These are phyloP conservation scores for Pogostemon cablin DNA, from an alignment of 257 asterid species.

Conservation along the genomic window DNA sequence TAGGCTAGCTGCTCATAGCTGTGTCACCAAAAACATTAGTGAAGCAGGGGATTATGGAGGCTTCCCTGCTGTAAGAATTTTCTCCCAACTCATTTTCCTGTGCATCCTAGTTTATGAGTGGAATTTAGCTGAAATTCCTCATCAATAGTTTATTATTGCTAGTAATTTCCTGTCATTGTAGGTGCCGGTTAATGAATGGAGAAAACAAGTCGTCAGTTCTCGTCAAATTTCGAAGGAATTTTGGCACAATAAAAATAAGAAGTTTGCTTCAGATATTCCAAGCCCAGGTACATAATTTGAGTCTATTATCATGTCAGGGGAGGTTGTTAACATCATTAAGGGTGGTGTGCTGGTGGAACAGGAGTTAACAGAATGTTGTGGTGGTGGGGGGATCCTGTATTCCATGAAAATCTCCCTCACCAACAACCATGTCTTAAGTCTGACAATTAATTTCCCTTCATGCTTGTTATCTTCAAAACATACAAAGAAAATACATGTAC, in stretches of 20 bases:
- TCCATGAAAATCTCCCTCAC: neutral
- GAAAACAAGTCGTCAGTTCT: slow-evolving; percentile 62
- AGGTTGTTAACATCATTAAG: neutral
- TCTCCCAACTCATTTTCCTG: slow-evolving; percentile 17
- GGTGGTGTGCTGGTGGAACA: neutral
- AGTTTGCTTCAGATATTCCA: slow-evolving; percentile 5
- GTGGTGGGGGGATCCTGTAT: neutral
- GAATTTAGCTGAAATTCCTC: neutral
- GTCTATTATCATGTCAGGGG: neutral
- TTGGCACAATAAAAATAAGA: slow-evolving; percentile 25
- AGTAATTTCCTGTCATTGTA: slow-evolving; percentile 32
- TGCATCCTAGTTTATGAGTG: neutral
- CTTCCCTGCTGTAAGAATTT: slow-evolving; percentile 88
- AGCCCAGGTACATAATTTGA: slow-evolving; percentile 16
- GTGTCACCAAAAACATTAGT: slow-evolving; percentile 75
- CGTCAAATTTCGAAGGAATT: slow-evolving; percentile 46
- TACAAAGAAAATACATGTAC: slow-evolving; percentile 9
- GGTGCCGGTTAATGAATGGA: slow-evolving; percentile 82
- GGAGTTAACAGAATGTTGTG: neutral
- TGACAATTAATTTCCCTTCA: neutral
- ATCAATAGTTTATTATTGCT: neutral
- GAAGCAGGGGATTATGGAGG: slow-evolving; percentile 95
- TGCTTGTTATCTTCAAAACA: neutral
- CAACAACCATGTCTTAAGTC: neutral
- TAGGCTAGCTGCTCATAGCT: slow-evolving; percentile 85